phyloP scores from a whole-genome alignment of 176 grass and related monocot species.

The Rhynchospora pubera region DNA sequence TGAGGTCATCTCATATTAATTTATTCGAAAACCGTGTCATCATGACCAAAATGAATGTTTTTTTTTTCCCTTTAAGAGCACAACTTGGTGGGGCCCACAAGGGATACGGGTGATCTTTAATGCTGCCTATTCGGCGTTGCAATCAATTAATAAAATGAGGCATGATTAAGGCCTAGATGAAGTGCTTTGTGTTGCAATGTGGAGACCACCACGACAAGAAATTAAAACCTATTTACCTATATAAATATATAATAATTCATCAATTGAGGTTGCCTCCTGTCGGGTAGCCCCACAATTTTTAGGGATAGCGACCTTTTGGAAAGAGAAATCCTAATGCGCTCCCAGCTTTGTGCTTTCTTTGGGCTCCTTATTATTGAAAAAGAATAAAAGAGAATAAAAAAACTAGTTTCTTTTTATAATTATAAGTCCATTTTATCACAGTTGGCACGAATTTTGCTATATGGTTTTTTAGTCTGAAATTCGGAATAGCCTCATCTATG shows the following conservation, averaged over 20 bases:
- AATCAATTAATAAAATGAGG: constrained; percentile 39
- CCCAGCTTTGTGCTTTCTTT: background rate
- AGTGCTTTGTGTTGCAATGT: constrained; percentile 38
- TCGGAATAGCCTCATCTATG: too few species aligned
- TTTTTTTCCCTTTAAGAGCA: constrained; percentile 57
- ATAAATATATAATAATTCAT: constrained; percentile 16
- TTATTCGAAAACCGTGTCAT: constrained; percentile 49
- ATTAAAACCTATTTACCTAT: constrained; percentile 37
- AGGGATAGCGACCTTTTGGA: background rate
- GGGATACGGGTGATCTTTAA: constrained; percentile 83
- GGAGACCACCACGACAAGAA: constrained; percentile 59
- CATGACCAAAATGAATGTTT: constrained; percentile 55
- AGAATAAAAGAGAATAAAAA: background rate
- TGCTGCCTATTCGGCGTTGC: constrained; percentile 69
- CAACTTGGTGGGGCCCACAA: constrained; percentile 57
- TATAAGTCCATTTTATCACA: background rate
- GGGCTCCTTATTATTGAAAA: background rate
- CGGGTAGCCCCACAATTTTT: constrained; percentile 36
- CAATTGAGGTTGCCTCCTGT: constrained; percentile 65
- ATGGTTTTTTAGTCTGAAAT: too few species aligned
- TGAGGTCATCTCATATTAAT: constrained; percentile 70
- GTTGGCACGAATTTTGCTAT: too few species aligned
- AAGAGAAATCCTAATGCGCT: background rate
- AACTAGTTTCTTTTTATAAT: background rate
- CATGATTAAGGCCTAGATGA: constrained; percentile 37